phyloP scores from a whole-genome alignment of 345 rosid species.

The Salix caprea region DNA sequence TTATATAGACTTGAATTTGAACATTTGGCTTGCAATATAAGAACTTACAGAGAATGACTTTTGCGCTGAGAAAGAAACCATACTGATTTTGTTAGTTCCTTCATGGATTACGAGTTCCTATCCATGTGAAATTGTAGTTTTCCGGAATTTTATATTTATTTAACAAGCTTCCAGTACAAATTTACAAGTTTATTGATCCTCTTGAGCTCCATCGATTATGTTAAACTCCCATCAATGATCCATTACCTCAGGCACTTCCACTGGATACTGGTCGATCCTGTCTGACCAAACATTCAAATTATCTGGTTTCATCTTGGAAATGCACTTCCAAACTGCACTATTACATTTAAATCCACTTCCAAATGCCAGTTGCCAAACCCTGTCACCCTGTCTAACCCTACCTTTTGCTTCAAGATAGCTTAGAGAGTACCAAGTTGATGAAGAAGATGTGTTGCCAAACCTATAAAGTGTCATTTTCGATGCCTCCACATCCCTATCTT shows the following conservation, averaged over 20 bases:
- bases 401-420: slow-evolving; percentile 77
- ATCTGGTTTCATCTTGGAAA: slow-evolving; percentile 6
- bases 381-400: slow-evolving; percentile 59
- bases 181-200: too few species aligned
- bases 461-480: slow-evolving; percentile 80
- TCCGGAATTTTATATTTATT: too few species aligned
- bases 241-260: slow-evolving; percentile 6
- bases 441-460: slow-evolving; percentile 87
- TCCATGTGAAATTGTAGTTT: too few species aligned
- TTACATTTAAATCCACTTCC: slow-evolving; percentile 95
- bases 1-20: too few species aligned
- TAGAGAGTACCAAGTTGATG: slow-evolving; percentile 79
- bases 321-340: slow-evolving; percentile 89
- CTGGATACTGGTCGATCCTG: slow-evolving; percentile 11
- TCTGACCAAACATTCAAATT: slow-evolving; percentile 4
- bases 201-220: too few species aligned
- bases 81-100: too few species aligned
- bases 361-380: slow-evolving; percentile 82
- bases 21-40: too few species aligned
- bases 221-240: not conserved
- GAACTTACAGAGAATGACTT: too few species aligned
- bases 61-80: too few species aligned
- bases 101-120: too few species aligned
- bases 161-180: too few species aligned
- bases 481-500: slow-evolving; percentile 71